Evolutionary conservation across 495 filamentous ascomycete genomes (phyloP), one percentile per base, ranked within the genome.

Genomic region (Trichoderma erinaceum): DNA sequence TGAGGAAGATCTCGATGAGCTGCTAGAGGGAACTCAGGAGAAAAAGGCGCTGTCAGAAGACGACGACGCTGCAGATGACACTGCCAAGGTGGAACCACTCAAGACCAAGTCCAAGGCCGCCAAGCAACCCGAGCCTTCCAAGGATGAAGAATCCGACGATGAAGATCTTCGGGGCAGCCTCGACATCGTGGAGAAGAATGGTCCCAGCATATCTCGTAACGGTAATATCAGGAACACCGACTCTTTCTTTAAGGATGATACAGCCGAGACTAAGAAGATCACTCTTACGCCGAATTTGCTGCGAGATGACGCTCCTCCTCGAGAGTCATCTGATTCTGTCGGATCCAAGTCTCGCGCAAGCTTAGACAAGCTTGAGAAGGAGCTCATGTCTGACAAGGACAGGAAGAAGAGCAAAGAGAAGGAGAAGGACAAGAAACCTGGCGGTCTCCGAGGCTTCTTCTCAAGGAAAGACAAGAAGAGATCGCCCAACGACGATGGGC

Each of bases 161-260:
- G 66, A 76, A 44, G 75, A 79, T 25, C 76, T 73, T 25, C 83
- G 83, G 66, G 83, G 82, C 44, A 90, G 86, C 70, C 89, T 92
- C 65, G 90, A 94, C 50, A 85, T 86, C 5, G 85, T 90, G 64
- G 89, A 91, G 18, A 86, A 79, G 67, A 38, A 74, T 0, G 75
- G 76, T 38, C 80, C 84, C 41, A 86, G 82, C 77, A 88, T 88
- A 71, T 92, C 92, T 41, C 87, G 90, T 71, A 93, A 93, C 74
- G 92, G 92, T 38, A 93, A 89, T 52, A 82, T 96, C 25, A 85
- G 93, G 68, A 93, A 93, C 73, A 92, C 91, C 15, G 93, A 97
- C 74, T 96, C 92, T 12, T 97, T 99, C 82, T 97, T 97, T 84
- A 96, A 93, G 77, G 95, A 98, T 69, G 95, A 99, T 71, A 91